Conservation (phyloP, 2,329 filamentous ascomycete genomes). For the Verticillium nonalfalfae region DNA sequence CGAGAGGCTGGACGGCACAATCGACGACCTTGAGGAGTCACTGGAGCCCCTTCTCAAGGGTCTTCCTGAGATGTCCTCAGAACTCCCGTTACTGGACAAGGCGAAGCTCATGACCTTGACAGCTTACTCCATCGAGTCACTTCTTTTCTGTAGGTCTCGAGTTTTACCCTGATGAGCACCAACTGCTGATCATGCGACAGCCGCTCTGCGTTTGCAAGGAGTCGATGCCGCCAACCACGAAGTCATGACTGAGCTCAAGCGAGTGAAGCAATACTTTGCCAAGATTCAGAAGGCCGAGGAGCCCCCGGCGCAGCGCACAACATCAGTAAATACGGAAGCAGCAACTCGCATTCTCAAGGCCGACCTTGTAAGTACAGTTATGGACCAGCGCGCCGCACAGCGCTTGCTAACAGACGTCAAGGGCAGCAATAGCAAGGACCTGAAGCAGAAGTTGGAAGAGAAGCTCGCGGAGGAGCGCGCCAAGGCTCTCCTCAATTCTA, state of each 20-base stretch:
- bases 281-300: conserved; percentile 80
- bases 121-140: conserved; percentile 84
- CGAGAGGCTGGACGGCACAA: conserved; percentile 67
- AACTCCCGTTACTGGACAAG: conserved; percentile 87
- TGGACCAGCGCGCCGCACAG: not conserved
- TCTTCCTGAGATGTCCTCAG: conserved; percentile 63
- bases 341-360: conserved; percentile 77
- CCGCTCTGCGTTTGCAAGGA: conserved; percentile 72
- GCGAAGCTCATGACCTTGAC: conserved; percentile 87
- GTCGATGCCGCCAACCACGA: conserved; percentile 77
- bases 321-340: conserved; percentile 65
- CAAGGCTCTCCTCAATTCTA: conserved; percentile 41
- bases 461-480: conserved; percentile 51
- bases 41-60: conserved; percentile 67
- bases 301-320: conserved; percentile 45
- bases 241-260: conserved; percentile 77
- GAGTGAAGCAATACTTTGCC: conserved; percentile 84
- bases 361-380: conserved; percentile 55
- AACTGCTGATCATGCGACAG: conserved; percentile 28
- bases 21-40: conserved; percentile 71
- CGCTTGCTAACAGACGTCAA: conserved; percentile 13
- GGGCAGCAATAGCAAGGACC: conserved; percentile 41
- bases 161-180: not conserved
- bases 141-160: conserved; percentile 67
- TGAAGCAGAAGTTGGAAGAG: conserved; percentile 46